Conservation (phyloP, 116 monocot genomes). For the Cymodocea nodosa region DNA sequence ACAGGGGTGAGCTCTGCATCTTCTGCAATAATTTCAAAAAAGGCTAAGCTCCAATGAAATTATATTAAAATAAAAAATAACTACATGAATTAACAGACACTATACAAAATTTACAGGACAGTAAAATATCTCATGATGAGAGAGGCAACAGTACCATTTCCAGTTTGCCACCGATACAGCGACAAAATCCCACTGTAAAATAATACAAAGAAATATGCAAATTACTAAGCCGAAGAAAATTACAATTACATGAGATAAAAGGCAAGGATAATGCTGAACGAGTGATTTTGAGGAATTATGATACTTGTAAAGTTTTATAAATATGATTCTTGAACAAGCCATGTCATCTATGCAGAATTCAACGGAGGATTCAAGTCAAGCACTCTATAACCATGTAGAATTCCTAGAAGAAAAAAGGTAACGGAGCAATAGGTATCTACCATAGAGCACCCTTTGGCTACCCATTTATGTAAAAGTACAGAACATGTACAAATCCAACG, state of each 20-base stretch:
- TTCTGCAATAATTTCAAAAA: conserved; percentile 33
- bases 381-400: too few species aligned
- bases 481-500: too few species aligned
- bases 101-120: not conserved
- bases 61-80: not conserved
- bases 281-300: too few species aligned
- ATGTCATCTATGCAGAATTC: too few species aligned
- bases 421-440: too few species aligned
- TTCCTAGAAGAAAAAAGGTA: too few species aligned
- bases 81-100: not conserved
- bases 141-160: conserved; percentile 42
- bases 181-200: conserved; percentile 76
- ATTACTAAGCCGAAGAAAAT: not conserved
- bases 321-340: too few species aligned
- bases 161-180: conserved; percentile 69
- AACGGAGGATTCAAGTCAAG: too few species aligned
- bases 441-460: too few species aligned
- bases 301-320: too few species aligned
- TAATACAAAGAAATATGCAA: not conserved
- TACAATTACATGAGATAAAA: not conserved
- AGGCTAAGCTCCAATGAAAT: not conserved
- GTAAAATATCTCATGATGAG: not conserved
- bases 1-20: conserved; percentile 86
- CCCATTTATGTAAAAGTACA: too few species aligned
- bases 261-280: not conserved